Percentiles rank a stretch among this genome's conserved stretches.
Conservation (phyloP, 1,139 yeast species). For the Hyphopichia fennica region DNA sequence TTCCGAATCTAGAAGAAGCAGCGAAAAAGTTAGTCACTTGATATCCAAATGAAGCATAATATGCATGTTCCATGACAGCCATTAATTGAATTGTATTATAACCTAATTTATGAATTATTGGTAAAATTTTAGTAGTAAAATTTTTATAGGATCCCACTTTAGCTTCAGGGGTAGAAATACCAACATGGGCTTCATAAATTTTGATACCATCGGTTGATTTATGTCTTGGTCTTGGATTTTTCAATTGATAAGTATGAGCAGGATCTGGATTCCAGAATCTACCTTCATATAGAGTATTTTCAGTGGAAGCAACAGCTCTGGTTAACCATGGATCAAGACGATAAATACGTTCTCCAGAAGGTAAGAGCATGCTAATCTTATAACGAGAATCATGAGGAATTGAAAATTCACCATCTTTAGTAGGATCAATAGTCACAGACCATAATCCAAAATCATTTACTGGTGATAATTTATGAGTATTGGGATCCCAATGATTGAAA, state of each 20-base stretch:
- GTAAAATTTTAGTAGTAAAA: slow-evolving; percentile 76
- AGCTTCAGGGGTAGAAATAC: slow-evolving; percentile 90
- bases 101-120: slow-evolving; percentile 81
- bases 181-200: slow-evolving; percentile 95
- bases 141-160: slow-evolving; percentile 81
- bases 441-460: slow-evolving; percentile 71
- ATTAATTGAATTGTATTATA: slow-evolving; percentile 92
- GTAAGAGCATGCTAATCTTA: slow-evolving; percentile 66
- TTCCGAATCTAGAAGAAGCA: slow-evolving; percentile 82
- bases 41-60: slow-evolving; percentile 95
- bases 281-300: slow-evolving; percentile 62
- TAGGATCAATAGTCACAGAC: slow-evolving; percentile 54
- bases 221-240: slow-evolving; percentile 59
- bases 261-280: slow-evolving; percentile 86
- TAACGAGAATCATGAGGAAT: slow-evolving; percentile 81
- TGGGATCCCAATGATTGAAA: slow-evolving; percentile 78
- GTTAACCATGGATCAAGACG: slow-evolving; percentile 88
- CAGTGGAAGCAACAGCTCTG: slow-evolving; percentile 72
- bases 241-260: slow-evolving; percentile 52
- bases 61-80: slow-evolving; percentile 99
- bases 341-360: slow-evolving; percentile 70
- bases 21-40: slow-evolving; percentile 95
- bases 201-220: slow-evolving; percentile 54
- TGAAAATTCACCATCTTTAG: slow-evolving; percentile 54
- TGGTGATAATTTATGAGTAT: slow-evolving; percentile 53